Conservation (phyloP, 352 stramenopile species). For the Phytophthora fragariae region DNA sequence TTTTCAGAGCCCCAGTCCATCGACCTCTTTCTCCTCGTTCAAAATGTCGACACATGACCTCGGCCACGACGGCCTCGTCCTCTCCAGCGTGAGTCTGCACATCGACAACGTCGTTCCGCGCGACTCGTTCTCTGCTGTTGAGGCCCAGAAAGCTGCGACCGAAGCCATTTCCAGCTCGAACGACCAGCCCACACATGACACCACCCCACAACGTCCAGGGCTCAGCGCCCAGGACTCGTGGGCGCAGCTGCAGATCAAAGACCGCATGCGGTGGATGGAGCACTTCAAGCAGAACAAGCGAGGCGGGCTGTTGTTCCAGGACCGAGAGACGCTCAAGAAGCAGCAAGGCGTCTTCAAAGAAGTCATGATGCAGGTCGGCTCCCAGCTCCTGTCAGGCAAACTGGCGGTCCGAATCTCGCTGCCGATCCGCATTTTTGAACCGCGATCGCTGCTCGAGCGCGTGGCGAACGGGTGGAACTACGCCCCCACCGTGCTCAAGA, state of each 20-base stretch:
- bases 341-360: slow-evolving; percentile 86
- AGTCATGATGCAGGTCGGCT: slow-evolving; percentile 78
- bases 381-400: slow-evolving; percentile 74
- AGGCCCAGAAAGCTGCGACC: slow-evolving; percentile 38
- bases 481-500: slow-evolving; percentile 77
- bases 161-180: slow-evolving; percentile 11
- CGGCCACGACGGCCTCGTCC: slow-evolving; percentile 33
- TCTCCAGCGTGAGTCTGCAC: slow-evolving; percentile 61
- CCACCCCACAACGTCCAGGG: slow-evolving; percentile 13
- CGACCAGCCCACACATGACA: slow-evolving; percentile 14
- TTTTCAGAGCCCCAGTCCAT: slow-evolving; percentile 10
- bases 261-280: slow-evolving; percentile 68
- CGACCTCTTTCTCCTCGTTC: background rate
- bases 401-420: slow-evolving; percentile 75
- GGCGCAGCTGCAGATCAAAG: slow-evolving; percentile 55
- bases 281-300: slow-evolving; percentile 79
- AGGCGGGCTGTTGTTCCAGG: slow-evolving; percentile 68
- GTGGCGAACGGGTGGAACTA: slow-evolving; percentile 82
- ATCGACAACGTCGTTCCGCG: slow-evolving; percentile 62
- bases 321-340: slow-evolving; percentile 77
- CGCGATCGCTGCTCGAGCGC: slow-evolving; percentile 75
- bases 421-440: slow-evolving; percentile 82
- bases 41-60: slow-evolving; percentile 29
- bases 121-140: slow-evolving; percentile 43
- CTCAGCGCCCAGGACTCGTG: slow-evolving; percentile 47